Evolutionary conservation across 129 eudicot species (phyloP).

Genomic region (Mikania micrantha): DNA sequence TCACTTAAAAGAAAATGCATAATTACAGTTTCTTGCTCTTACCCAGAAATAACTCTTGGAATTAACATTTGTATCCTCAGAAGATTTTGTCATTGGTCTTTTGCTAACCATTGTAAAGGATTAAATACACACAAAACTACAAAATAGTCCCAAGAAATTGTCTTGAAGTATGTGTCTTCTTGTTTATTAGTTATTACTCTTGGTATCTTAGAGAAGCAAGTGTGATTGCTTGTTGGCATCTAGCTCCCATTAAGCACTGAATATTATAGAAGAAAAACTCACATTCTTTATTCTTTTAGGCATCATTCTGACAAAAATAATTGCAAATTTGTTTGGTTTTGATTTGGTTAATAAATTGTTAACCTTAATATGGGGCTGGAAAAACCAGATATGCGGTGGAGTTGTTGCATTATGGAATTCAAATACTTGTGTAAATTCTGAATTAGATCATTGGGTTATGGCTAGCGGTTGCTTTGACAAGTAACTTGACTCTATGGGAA

Average conservation of each 20-base stretch:
- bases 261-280: no score
- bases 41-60: not conserved
- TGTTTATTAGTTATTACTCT: slow-evolving; percentile 10
- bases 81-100: not conserved
- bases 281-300: no score
- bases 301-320: no score
- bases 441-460: not conserved
- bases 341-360: slow-evolving; percentile 12
- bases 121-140: not conserved
- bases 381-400: not conserved
- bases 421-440: not conserved
- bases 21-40: not conserved
- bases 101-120: not conserved
- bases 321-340: not conserved
- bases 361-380: not conserved
- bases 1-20: not conserved
- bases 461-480: not conserved
- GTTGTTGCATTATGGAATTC: not conserved
- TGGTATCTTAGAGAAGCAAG: slow-evolving; percentile 2
- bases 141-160: not conserved
- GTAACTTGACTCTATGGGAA: not conserved
- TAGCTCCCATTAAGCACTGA: no score
- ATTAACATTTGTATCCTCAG: not conserved
- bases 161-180: not conserved
- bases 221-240: no score